Conservation (phyloP, 306 rosid genomes). For the Vicia sativa region DNA sequence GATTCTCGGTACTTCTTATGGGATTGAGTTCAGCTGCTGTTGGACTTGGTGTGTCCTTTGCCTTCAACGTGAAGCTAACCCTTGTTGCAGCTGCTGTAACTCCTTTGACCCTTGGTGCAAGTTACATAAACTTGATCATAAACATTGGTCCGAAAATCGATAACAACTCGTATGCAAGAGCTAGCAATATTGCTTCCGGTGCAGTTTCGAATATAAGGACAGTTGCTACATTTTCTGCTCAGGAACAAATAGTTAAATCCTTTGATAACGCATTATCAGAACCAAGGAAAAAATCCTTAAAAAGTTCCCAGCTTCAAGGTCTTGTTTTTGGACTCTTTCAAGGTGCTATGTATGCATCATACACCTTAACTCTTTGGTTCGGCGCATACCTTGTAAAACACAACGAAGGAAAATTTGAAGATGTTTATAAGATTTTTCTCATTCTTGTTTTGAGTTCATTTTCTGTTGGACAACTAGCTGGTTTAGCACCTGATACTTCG, state of each 20-base stretch:
- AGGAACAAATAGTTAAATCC: slow-evolving; percentile 69
- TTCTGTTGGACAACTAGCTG: slow-evolving; percentile 92
- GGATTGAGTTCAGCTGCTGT: slow-evolving; percentile 81
- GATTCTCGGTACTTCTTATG: slow-evolving; percentile 85
- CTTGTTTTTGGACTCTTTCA: slow-evolving; percentile 70
- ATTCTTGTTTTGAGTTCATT: slow-evolving; percentile 93
- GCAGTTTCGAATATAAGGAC: slow-evolving; percentile 90
- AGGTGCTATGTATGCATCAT: slow-evolving; percentile 85
- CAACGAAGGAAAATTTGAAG: slow-evolving; percentile 53
- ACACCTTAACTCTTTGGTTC: slow-evolving; percentile 76
- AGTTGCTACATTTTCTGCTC: slow-evolving; percentile 83
- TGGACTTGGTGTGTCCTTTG: slow-evolving; percentile 67
- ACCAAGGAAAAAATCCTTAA: slow-evolving; percentile 61
- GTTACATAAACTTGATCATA: slow-evolving; percentile 74
- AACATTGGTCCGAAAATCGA: slow-evolving; percentile 72
- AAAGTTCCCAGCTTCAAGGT: slow-evolving; percentile 72
- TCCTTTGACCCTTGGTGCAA: slow-evolving; percentile 93
- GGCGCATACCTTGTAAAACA: slow-evolving; percentile 68
- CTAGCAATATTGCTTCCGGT: slow-evolving; percentile 90
- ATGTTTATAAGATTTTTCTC: slow-evolving; percentile 74
- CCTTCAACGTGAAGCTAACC: slow-evolving; percentile 56
- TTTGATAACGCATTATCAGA: slow-evolving; percentile 70
- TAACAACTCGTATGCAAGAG: slow-evolving; percentile 70
- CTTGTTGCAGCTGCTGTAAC: slow-evolving; percentile 79
- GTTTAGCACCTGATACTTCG: slow-evolving; percentile 89